phyloP scores from a whole-genome alignment of 2,329 filamentous ascomycete species.

The Bipolaris victoriae region DNA sequence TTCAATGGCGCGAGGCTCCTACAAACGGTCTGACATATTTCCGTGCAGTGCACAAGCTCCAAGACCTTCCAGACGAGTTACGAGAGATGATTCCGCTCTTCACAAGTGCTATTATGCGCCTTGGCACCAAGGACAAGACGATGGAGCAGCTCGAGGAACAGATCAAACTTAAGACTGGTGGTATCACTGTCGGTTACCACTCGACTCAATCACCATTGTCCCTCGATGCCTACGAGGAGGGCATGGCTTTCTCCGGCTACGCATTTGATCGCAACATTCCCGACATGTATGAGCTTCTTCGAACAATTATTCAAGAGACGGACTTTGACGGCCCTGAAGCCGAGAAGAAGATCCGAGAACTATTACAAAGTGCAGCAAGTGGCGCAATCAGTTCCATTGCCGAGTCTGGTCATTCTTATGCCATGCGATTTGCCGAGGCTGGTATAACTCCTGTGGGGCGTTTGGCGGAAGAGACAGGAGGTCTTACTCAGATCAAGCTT shows the following conservation, averaged over 20 bases:
- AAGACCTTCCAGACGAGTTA: conserved; percentile 82
- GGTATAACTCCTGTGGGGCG: conserved; percentile 74
- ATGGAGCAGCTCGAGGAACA: conserved; percentile 96
- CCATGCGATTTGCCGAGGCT: conserved; percentile 81
- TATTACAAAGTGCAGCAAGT: conserved; percentile 85
- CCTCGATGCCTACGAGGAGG: conserved; percentile 75
- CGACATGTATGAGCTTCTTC: conserved; percentile 86
- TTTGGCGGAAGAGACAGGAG: conserved; percentile 82
- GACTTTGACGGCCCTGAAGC: conserved; percentile 87
- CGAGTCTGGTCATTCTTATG: conserved; percentile 86
- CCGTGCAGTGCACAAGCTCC: conserved; percentile 80
- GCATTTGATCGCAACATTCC: conserved; percentile 89
- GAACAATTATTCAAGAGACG: conserved; percentile 81
- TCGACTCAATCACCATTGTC: conserved; percentile 78
- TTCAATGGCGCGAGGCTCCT: conserved; percentile 90
- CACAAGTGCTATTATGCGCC: conserved; percentile 87
- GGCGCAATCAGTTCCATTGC: conserved; percentile 92
- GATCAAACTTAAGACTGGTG: conserved; percentile 95
- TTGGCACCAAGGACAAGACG: conserved; percentile 83
- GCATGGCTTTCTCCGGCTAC: conserved; percentile 82
- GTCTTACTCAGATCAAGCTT: conserved; percentile 87
- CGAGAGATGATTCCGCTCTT: conserved; percentile 87
- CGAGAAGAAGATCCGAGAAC: conserved; percentile 79
- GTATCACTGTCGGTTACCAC: conserved; percentile 83
- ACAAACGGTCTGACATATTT: conserved; percentile 98